A percentile compares a stretch with the other conserved stretches of the same genome.
These are phyloP conservation scores for Mycocentrospora acerina DNA, from an alignment of 2,329 filamentous ascomycete genomes.

Conservation along the genomic window DNA sequence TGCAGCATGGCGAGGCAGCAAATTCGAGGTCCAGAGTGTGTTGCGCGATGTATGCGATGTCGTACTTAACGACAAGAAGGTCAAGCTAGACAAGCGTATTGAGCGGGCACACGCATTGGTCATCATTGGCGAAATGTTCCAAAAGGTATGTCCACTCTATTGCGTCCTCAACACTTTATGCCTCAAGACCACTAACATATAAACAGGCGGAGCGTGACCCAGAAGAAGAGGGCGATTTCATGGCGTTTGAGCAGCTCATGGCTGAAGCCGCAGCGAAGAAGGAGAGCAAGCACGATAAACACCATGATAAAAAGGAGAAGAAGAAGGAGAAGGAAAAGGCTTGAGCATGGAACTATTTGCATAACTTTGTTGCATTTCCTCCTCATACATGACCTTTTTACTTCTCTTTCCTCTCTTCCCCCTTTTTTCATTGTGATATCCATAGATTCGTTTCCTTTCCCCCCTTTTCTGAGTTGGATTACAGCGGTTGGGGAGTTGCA, in stretches of 20 bases:
- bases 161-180: not conserved
- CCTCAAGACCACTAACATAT: not conserved
- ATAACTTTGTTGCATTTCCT: conserved; percentile 1
- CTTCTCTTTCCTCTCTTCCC: conserved; percentile 1
- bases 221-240: conserved; percentile 97
- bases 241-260: conserved; percentile 97
- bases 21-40: conserved; percentile 97
- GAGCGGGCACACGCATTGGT: conserved; percentile 89
- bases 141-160: conserved; percentile 63
- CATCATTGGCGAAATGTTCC: conserved; percentile 84
- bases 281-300: conserved; percentile 75
- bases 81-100: conserved; percentile 79
- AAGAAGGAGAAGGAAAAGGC: conserved; percentile 32
- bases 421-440: conserved; percentile 26
- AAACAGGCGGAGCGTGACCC: conserved; percentile 78
- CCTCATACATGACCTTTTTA: conserved; percentile 2
- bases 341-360: conserved; percentile 7
- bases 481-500: no score
- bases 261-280: conserved; percentile 96
- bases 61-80: conserved; percentile 76
- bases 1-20: conserved; percentile 92
- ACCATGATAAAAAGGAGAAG: conserved; percentile 48
- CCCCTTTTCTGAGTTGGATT: not conserved
- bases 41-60: conserved; percentile 91
- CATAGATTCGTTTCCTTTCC: conserved; percentile 26